These are phyloP conservation scores for Chondrostereum purpureum DNA, from an alignment of 1,284 basidiomycete genomes.

Conservation along the genomic window DNA sequence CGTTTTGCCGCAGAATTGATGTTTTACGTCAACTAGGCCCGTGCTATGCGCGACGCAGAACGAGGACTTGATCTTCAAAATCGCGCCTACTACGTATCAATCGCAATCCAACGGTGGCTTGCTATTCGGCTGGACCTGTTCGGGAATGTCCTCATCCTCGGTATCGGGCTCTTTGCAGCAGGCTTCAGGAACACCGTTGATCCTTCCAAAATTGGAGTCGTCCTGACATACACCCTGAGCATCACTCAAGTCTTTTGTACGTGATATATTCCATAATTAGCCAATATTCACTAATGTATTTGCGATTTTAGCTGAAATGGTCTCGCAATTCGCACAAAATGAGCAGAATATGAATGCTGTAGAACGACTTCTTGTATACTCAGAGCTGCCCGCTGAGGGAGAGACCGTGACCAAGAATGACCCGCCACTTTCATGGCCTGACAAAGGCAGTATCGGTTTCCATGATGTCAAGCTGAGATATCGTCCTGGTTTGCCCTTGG, in stretches of 20 bases:
- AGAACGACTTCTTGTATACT: slow-evolving; percentile 57
- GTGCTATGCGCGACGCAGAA: slow-evolving; percentile 45
- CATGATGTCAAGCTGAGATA: slow-evolving; percentile 61
- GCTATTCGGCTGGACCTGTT: slow-evolving; percentile 59
- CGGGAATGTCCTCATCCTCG: slow-evolving; percentile 68
- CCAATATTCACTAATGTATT: slow-evolving; percentile 9
- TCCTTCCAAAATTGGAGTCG: slow-evolving; percentile 52
- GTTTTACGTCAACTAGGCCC: slow-evolving; percentile 20
- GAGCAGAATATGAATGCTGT: slow-evolving; percentile 73
- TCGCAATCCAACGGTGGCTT: slow-evolving; percentile 50
- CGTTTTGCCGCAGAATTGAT: neutral
- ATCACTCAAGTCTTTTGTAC: slow-evolving; percentile 52
- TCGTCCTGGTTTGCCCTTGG: slow-evolving; percentile 64
- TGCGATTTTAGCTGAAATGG: slow-evolving; percentile 40
- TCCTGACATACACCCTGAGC: slow-evolving; percentile 55
- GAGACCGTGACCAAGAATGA: slow-evolving; percentile 35
- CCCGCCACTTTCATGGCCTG: slow-evolving; percentile 64
- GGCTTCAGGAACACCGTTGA: slow-evolving; percentile 32
- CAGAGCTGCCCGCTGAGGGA: slow-evolving; percentile 47
- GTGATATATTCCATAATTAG: slow-evolving; percentile 17
- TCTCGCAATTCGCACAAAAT: slow-evolving; percentile 50
- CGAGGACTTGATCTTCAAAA: slow-evolving; percentile 69
- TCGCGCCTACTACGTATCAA: slow-evolving; percentile 75
- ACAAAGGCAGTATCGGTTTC: slow-evolving; percentile 56
- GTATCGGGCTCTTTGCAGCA: slow-evolving; percentile 63